Conservation (phyloP, 169 alveolate species). For the Plasmodium inui region DNA sequence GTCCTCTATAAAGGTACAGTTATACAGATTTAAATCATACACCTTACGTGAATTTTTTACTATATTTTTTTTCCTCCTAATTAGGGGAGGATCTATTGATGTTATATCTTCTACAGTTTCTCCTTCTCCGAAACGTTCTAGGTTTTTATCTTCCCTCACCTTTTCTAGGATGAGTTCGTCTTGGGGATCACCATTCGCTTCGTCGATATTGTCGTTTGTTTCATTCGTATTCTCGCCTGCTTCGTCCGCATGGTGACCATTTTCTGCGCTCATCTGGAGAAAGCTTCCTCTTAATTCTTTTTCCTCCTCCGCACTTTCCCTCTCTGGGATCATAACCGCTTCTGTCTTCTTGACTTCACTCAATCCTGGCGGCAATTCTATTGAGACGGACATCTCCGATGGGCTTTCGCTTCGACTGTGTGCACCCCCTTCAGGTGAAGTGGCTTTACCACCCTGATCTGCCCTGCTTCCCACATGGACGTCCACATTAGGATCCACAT, state of each 20-base stretch:
- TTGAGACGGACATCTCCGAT: conserved; percentile 9
- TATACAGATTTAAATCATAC: conserved; percentile 48
- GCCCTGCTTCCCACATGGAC: not conserved
- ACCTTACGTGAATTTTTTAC: conserved; percentile 68
- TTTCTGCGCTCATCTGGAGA: not conserved
- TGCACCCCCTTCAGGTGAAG: not conserved
- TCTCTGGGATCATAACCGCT: not conserved
- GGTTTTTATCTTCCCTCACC: conserved; percentile 48
- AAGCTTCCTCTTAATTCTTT: not conserved
- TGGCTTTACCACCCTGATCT: not conserved
- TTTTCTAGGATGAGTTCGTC: conserved; percentile 2
- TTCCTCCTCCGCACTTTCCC: not conserved
- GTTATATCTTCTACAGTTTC: not conserved
- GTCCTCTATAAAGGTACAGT: conserved; percentile 64
- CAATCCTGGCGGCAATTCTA: conserved; percentile 11
- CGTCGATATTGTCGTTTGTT: not conserved
- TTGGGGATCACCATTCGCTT: not conserved
- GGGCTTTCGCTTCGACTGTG: not conserved
- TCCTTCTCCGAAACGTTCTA: not conserved
- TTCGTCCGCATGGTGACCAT: not conserved
- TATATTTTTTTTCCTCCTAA: conserved; percentile 32
- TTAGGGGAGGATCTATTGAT: conserved; percentile 10
- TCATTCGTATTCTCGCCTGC: not conserved
- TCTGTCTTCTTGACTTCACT: not conserved
- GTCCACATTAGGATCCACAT: not conserved